Evolutionary conservation across 306 rosid genomes (phyloP).

Genomic region (Carpinus fangiana): DNA sequence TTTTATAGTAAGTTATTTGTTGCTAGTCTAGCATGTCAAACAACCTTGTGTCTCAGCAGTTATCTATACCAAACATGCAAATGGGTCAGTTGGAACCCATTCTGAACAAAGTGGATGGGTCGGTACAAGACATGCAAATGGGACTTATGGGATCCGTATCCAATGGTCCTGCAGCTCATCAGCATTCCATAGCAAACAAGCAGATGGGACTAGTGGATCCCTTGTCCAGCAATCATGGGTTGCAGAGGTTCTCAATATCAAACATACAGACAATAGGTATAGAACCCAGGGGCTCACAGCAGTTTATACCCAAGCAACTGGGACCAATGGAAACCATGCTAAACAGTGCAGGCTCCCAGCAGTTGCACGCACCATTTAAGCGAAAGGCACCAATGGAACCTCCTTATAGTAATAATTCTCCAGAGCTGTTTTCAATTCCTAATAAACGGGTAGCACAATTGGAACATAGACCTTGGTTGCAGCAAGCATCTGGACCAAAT

Average conservation of each 20-base stretch:
- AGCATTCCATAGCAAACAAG: constrained; percentile 33
- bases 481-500: constrained; percentile 46
- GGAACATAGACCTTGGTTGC: constrained; percentile 82
- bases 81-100: constrained; percentile 63
- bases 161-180: constrained; percentile 41
- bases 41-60: constrained; percentile 57
- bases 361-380: constrained; percentile 52
- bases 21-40: constrained; percentile 50
- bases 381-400: constrained; percentile 63
- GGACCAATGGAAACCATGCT: constrained; percentile 41
- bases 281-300: constrained; percentile 41
- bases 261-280: constrained; percentile 43
- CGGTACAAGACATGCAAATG: constrained; percentile 52
- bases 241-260: constrained; percentile 43
- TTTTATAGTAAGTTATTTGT: constrained; percentile 15
- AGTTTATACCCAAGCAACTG: constrained; percentile 38
- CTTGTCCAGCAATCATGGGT: constrained; percentile 33
- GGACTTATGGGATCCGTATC: constrained; percentile 50
- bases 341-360: constrained; percentile 36
- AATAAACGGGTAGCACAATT: constrained; percentile 54
- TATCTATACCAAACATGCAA: constrained; percentile 48
- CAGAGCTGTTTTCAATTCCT: constrained; percentile 36
- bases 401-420: constrained; percentile 23
- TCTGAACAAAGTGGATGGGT: constrained; percentile 46
- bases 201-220: constrained; percentile 43